Evolutionary conservation across 1,139 yeast species (phyloP), one percentile per base, ranked within the genome.

Genomic region (Kodamaea fungicola): DNA sequence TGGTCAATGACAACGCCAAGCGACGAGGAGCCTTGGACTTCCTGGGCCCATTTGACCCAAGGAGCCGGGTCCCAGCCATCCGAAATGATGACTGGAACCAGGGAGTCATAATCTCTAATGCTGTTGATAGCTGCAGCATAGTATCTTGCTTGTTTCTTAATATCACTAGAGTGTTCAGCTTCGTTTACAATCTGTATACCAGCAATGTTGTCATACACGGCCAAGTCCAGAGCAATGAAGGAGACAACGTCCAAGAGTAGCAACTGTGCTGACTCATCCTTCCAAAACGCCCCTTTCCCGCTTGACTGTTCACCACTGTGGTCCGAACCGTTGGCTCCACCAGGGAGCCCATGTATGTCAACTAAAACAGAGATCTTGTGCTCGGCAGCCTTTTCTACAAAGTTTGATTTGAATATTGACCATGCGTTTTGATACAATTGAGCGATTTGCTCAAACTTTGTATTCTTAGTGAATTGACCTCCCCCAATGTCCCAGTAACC

Each of bases 11-110:
- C 77, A 3, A 87, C 74, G 1, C 92, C 92, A 13, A 78, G 49
- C 21, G 65, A 54, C 5, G 58, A 51, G 25, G 62, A 59, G 27
- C 67, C 66, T 31, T 73, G 74, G 12, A 58, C 52, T 6, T 61
- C 56, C 42, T 69, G 70, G 5, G 87, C 62, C 82, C 87, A 86
- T 39, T 80, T 68, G 12, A 74, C 81, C 89, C 92, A 87, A 52
- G 78, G 86, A 43, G 76, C 76, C 3, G 94, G 75, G 80, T 89
- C 83, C 97, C 97, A 92, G 3, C 96, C 96, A 56, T 92, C 97
- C 2, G 96, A 86, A 35, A 92, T 84, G 12, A 85, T 64, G 7
- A 92, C 67, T 0, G 96, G 96, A 22, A 88, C 60, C 3, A 62
- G 62, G 0, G 56, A 39, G 51, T 87, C 84, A 8, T 67, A 65